Conservation (phyloP, 345 rosid species). For the Gossypium arboreum region DNA sequence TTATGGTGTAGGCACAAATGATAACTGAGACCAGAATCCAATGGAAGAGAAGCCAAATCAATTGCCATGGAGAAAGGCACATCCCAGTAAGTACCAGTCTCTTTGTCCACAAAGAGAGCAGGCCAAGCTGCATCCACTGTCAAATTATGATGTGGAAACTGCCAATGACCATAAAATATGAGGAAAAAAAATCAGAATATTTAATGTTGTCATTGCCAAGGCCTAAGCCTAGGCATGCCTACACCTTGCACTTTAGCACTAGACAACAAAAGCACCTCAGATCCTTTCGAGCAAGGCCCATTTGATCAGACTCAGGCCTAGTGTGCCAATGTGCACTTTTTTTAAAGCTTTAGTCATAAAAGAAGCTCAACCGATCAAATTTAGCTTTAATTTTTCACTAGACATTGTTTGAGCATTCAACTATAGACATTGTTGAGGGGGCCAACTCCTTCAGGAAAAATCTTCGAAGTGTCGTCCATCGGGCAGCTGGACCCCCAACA, state of each 20-base stretch:
- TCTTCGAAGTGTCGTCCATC: too few relatives aligned
- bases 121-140: constrained; percentile 71
- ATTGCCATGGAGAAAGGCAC: constrained; percentile 64
- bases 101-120: constrained; percentile 61
- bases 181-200: neutral
- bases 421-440: too few relatives aligned
- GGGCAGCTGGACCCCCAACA: too few relatives aligned
- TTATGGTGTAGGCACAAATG: constrained; percentile 66
- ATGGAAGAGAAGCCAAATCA: constrained; percentile 71
- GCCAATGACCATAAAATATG: constrained; percentile 19
- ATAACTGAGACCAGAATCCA: constrained; percentile 59
- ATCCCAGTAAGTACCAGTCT: constrained; percentile 69
- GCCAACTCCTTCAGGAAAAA: too few relatives aligned
- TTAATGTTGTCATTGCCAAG: too few relatives aligned
- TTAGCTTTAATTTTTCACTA: too few relatives aligned
- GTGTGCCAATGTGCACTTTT: too few relatives aligned
- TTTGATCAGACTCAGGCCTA: neutral
- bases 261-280: neutral
- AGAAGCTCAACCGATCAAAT: too few relatives aligned
- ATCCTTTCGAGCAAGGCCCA: neutral
- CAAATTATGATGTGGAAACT: constrained; percentile 72
- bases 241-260: neutral
- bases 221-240: too few relatives aligned
- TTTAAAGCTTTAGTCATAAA: neutral
- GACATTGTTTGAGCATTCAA: too few relatives aligned